Evolutionary conservation across 768 basidiomycete genomes (phyloP), one percentile per base, ranked within the genome.

Genomic region (Mycena latifolia): DNA sequence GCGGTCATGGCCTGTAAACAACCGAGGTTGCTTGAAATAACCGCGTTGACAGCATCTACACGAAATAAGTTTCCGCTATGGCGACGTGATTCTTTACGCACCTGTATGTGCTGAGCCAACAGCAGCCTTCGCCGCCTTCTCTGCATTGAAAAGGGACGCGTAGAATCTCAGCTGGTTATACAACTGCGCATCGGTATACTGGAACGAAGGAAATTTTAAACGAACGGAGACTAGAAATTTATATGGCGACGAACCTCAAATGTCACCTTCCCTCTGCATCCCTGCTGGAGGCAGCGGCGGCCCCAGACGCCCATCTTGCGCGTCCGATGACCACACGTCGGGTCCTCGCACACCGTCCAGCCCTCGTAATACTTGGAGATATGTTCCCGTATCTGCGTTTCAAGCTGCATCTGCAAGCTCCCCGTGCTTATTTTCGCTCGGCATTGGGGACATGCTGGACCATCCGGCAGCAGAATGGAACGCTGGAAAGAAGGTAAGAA

Each of bases 301-400:
- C 95, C 96, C 76, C 95, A 96, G 0, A 98, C 94, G 37, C 92
- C 84, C 94, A 98, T 97, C 85, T 91, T 93, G 22, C 98, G 84
- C n/a, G 97, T 96, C 39, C 93, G 86, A 65, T 89, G 84, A 11
- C 87, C 87, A 73, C 98, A 99, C 0, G 90, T 91, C 24, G 87
- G 81, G 66, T 98, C 98, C 71, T 95, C 86, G 78, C 98, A 99
- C 7, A 92, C 80, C 1, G 87, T 91, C 93, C 93, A 96, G 1
- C 90, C 89, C 72, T 98, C 89, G 74, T 99, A 99, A 77, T 96
- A 98, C 71, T 83, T 86, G 10, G 82, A 79, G 53, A 99, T 91
- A 67, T 87, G 88, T 2, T 85, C 78, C 0, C 96, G 89, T 55
- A 98, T 92, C 71, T 96, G 94, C 1, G 86, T 80, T 74, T 99